Evolutionary conservation across 257 asterid species (phyloP).

Genomic region (Solanum commersonii): DNA sequence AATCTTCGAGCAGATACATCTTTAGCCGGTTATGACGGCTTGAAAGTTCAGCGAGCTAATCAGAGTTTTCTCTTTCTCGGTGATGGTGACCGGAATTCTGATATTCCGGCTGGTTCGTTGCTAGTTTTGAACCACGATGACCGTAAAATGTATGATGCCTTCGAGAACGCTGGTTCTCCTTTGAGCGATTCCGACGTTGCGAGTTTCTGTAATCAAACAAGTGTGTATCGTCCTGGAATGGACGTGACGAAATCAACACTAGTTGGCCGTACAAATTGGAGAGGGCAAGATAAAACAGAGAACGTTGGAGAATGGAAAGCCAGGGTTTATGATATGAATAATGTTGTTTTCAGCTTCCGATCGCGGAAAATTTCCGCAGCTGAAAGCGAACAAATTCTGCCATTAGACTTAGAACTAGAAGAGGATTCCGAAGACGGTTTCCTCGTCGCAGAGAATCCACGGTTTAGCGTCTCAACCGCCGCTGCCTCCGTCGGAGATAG

Average conservation of each 20-base stretch:
- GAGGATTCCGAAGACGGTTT: constrained; percentile 82
- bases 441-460: constrained; percentile 85
- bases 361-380: constrained; percentile 56
- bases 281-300: constrained; percentile 72
- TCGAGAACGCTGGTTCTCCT: constrained; percentile 69
- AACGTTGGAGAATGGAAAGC: constrained; percentile 84
- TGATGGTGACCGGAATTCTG: constrained; percentile 31
- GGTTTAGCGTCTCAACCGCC: constrained; percentile 57
- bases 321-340: constrained; percentile 83
- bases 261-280: constrained; percentile 80
- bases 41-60: constrained; percentile 88
- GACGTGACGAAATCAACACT: constrained; percentile 86
- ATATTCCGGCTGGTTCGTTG: constrained; percentile 56
- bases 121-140: constrained; percentile 86
- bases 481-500: constrained; percentile 23
- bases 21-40: constrained; percentile 86
- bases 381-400: constrained; percentile 68
- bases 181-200: constrained; percentile 57
- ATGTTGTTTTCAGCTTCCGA: constrained; percentile 66
- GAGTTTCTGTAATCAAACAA: constrained; percentile 64
- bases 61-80: constrained; percentile 86
- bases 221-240: constrained; percentile 90
- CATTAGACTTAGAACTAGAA: constrained; percentile 59
- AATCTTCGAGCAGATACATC: constrained; percentile 91
- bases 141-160: constrained; percentile 71